Conservation (phyloP, 2,329 filamentous ascomycete genomes). For the Claviceps citrina region DNA sequence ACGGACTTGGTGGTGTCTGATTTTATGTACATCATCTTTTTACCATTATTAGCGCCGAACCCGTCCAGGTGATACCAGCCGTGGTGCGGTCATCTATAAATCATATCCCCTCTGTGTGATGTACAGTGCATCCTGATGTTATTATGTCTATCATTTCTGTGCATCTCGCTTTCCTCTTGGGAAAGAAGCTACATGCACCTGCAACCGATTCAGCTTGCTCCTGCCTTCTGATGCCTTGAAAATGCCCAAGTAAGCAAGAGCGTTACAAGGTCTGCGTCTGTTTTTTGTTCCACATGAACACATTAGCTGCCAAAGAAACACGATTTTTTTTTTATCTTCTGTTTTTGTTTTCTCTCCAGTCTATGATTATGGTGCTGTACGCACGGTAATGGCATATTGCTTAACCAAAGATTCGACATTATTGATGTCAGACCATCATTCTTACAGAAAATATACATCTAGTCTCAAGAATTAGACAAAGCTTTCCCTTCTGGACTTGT, state of each 20-base stretch:
- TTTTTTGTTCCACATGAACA: neutral
- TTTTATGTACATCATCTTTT: conserved; percentile 28
- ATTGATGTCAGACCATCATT: conserved; percentile 2
- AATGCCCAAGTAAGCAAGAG: neutral
- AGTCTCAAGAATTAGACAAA: conserved; percentile 7
- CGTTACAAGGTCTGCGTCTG: neutral
- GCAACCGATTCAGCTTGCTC: neutral
- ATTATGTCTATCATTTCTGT: neutral
- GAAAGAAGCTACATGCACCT: neutral
- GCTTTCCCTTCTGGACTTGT: conserved; percentile 15
- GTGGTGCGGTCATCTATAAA: conserved; percentile 11
- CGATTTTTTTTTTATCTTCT: neutral
- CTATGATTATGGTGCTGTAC: neutral
- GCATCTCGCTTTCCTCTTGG: conserved; percentile 1
- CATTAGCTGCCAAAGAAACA: neutral
- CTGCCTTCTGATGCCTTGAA: neutral
- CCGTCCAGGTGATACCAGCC: conserved; percentile 22
- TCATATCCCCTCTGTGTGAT: conserved; percentile 2
- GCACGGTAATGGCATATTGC: conserved; percentile 7
- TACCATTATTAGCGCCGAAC: conserved; percentile 20
- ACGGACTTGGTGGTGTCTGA: conserved; percentile 29
- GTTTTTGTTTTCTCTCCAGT: neutral
- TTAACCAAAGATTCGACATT: conserved; percentile 5
- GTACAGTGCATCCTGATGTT: neutral
- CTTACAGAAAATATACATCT: conserved; percentile 5